These are phyloP conservation scores for Apiospora kogelbergensis DNA, from an alignment of 2,329 filamentous ascomycete genomes.

Conservation along the genomic window DNA sequence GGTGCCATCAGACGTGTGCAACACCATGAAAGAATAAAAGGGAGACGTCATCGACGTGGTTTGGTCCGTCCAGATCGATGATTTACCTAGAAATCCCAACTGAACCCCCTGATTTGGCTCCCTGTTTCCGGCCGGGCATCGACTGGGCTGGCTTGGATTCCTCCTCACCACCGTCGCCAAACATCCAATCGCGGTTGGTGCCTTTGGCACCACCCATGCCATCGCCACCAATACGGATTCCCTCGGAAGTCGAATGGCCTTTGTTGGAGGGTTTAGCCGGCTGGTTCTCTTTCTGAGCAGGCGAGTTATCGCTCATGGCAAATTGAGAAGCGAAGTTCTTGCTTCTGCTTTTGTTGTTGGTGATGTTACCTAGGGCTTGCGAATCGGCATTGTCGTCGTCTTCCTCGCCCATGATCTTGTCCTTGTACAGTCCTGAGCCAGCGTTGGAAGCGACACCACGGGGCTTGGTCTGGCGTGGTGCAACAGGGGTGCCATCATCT, in stretches of 20 bases:
- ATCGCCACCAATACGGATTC: constrained; percentile 55
- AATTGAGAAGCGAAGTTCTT: constrained; percentile 82
- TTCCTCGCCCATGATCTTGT: constrained; percentile 68
- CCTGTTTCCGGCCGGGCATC: constrained; percentile 38
- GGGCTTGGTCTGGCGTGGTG: constrained; percentile 46
- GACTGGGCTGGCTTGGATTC: constrained; percentile 32
- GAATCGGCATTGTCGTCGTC: constrained; percentile 36
- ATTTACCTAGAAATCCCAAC: constrained; percentile 32
- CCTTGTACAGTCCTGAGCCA: constrained; percentile 72
- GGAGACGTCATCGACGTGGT: constrained; percentile 11
- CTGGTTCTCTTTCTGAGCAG: constrained; percentile 54
- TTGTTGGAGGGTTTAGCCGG: constrained; percentile 21
- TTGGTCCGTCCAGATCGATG: constrained; percentile 17
- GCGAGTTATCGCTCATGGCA: constrained; percentile 66
- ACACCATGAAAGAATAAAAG: background rate
- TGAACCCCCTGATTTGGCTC: constrained; percentile 27
- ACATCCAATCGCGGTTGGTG: constrained; percentile 56
- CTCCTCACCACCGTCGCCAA: constrained; percentile 52
- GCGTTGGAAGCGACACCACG: constrained; percentile 61
- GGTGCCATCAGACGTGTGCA: background rate
- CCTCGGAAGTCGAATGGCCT: constrained; percentile 31
- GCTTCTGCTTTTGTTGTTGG: constrained; percentile 70
- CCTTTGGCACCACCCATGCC: constrained; percentile 66
- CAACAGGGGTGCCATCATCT: constrained; percentile 61
- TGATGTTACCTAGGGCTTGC: constrained; percentile 62